Percentiles rank a stretch among this genome's conserved stretches.
These are phyloP conservation scores for Raddia guianensis DNA, from an alignment of 176 grass and related monocot species.

Conservation along the genomic window DNA sequence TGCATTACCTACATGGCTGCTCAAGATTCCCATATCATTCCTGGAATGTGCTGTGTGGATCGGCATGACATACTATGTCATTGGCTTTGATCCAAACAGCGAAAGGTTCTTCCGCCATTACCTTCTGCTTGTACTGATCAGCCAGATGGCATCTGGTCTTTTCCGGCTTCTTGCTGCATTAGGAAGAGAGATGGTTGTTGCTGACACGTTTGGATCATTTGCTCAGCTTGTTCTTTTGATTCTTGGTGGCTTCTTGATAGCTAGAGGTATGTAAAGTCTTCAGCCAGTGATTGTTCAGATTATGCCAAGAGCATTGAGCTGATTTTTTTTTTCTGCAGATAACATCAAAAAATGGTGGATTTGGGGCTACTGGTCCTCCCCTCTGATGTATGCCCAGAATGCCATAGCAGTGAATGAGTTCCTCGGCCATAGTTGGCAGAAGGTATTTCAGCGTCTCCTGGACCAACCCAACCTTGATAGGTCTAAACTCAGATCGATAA, in stretches of 20 bases:
- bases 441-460: slow-evolving; percentile 46
- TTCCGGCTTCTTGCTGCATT: slow-evolving; percentile 88
- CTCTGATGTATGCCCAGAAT: slow-evolving; percentile 96
- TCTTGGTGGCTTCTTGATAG: slow-evolving; percentile 94
- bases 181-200: slow-evolving; percentile 95
- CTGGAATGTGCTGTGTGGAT: slow-evolving; percentile 91
- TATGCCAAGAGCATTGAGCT: slow-evolving; percentile 21
- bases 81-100: slow-evolving; percentile 85
- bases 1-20: slow-evolving; percentile 83
- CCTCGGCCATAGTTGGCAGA: slow-evolving; percentile 80
- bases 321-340: slow-evolving; percentile 54
- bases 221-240: slow-evolving; percentile 91
- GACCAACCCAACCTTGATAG: not conserved
- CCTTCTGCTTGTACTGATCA: slow-evolving; percentile 82
- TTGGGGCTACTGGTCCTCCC: slow-evolving; percentile 96
- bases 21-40: slow-evolving; percentile 93
- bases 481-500: slow-evolving; percentile 12
- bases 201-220: slow-evolving; percentile 92
- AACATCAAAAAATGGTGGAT: slow-evolving; percentile 93
- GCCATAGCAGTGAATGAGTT: slow-evolving; percentile 90
- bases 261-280: slow-evolving; percentile 61
- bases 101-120: slow-evolving; percentile 94
- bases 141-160: slow-evolving; percentile 92
- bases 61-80: slow-evolving; percentile 87
- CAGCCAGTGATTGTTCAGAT: not conserved